Base-by-base conservation (phyloP, 2,329 filamentous ascomycete species). In the Verticillium klebahnii region DNA sequence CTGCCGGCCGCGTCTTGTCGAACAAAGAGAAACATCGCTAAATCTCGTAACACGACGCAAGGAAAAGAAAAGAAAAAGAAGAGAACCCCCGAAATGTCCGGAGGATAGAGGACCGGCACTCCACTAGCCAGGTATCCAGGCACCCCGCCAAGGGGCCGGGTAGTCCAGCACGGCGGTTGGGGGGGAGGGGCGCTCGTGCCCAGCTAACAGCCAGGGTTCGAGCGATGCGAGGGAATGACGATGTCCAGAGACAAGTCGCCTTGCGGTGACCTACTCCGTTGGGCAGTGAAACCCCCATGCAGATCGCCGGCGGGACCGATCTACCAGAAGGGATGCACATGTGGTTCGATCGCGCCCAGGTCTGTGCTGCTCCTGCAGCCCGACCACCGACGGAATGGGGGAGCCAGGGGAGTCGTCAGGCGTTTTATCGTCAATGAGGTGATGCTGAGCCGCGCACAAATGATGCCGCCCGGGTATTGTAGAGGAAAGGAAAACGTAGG, bases 341-440 rank as follows among this genome's bases (percentile, higher is more conserved):
- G 36, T 37, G 36, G 36, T 7, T 37, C 8, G 36, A 15, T 37
- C 12, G 36, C 5, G 36, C 36, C 36, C 11, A 37, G 15, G 15
- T 15, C 15, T 17, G 37, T 40, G 37, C 15, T 40, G 37, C 37
- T 40, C 14, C 37, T 40, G 14, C 37, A 40, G 15, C 37, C 17
- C 37, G 6, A 40, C 19, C n/a, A 23, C 45, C 11, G 45, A 52
- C 7, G n/a, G 9, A 19, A 23, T 23, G n/a, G 23, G 45, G 17
- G n/a, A 52, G 23, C n/a, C 15, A 65, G 59, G 59, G 56, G 66
- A 67, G 62, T 74, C 73, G 68, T 75, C 68, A 72, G 67, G 71
- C 73, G 67, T 76, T 59, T 68, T 67, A 67, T 76, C 74, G 66
- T 76, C 67, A 70, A 59, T 70, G 67, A 67, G 56, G 40, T 56